Percentiles rank a stretch among this genome's conserved stretches.
phyloP scores from a whole-genome alignment of 495 filamentous ascomycete species.

The Niebla homalea region DNA sequence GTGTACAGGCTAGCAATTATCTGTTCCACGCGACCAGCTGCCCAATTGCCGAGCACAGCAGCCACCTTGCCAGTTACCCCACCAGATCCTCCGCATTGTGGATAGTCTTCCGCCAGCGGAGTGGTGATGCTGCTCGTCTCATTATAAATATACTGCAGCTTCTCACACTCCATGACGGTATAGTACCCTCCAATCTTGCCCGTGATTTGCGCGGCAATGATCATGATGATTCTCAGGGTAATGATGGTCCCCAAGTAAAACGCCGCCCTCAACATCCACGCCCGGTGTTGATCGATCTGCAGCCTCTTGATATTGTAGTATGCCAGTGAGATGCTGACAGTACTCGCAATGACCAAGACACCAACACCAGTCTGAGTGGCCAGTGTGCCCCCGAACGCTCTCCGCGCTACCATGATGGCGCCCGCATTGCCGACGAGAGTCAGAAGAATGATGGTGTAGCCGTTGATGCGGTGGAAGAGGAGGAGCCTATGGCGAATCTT shows the following conservation, averaged over 20 bases:
- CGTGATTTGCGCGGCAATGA: conserved; percentile 23
- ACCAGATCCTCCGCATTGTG: conserved; percentile 24
- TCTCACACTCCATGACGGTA: conserved; percentile 26
- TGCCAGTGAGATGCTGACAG: conserved; percentile 23
- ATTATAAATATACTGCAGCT: conserved; percentile 24
- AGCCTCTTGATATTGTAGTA: conserved; percentile 37
- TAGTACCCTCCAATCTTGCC: conserved; percentile 23
- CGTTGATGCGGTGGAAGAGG: conserved; percentile 38
- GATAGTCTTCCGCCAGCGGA: conserved; percentile 18
- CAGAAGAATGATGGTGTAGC: conserved; percentile 34
- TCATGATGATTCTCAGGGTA: conserved; percentile 31
- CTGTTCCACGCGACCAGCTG: conserved; percentile 14
- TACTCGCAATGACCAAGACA: conserved; percentile 24
- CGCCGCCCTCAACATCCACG: conserved; percentile 42
- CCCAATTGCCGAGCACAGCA: conserved; percentile 22
- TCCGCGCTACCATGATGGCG: conserved; percentile 31
- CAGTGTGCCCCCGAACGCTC: conserved; percentile 31
- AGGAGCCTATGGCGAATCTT: conserved; percentile 32
- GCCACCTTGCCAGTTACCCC: conserved; percentile 16
- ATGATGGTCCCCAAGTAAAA: conserved; percentile 36
- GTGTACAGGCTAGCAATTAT: conserved; percentile 26
- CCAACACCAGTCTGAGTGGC: conserved; percentile 27
- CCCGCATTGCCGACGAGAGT: conserved; percentile 24
- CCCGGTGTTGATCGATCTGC: conserved; percentile 43
- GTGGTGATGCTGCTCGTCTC: conserved; percentile 13